Conservation (phyloP, 75 land plant genomes). For the Pinus tabuliformis region DNA sequence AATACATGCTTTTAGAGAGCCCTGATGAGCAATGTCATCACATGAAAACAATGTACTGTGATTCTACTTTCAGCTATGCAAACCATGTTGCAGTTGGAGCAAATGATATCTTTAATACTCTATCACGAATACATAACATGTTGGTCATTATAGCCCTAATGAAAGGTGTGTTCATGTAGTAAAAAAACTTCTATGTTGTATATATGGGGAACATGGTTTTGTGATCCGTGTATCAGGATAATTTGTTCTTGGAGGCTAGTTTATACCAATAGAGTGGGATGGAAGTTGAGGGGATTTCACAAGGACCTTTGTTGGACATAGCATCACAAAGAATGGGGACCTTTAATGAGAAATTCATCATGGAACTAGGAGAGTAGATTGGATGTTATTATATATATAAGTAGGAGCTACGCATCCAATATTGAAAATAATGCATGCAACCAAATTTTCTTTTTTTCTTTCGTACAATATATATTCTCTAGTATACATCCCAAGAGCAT, state of each 20-base stretch:
- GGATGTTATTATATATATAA: constrained; percentile 69
- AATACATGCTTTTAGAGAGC: too few species aligned
- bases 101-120: constrained; percentile 56
- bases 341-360: constrained; percentile 82
- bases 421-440: constrained; percentile 19
- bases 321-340: constrained; percentile 66
- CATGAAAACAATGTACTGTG: too few species aligned
- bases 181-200: constrained; percentile 88
- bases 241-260: constrained; percentile 87
- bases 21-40: too few species aligned
- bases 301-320: constrained; percentile 53
- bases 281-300: constrained; percentile 86
- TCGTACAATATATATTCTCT: neutral
- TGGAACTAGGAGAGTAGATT: constrained; percentile 66
- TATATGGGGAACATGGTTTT: constrained; percentile 73
- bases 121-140: constrained; percentile 67
- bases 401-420: constrained; percentile 85
- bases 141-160: constrained; percentile 63
- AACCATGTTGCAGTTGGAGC: constrained; percentile 60
- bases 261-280: constrained; percentile 87
- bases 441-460: neutral
- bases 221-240: constrained; percentile 93
- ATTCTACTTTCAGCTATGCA: constrained; percentile 68
- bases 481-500: neutral
- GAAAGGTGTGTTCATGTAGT: constrained; percentile 92